Evolutionary conservation across 441 rosid species (phyloP).

Genomic region (Breynia disticha): DNA sequence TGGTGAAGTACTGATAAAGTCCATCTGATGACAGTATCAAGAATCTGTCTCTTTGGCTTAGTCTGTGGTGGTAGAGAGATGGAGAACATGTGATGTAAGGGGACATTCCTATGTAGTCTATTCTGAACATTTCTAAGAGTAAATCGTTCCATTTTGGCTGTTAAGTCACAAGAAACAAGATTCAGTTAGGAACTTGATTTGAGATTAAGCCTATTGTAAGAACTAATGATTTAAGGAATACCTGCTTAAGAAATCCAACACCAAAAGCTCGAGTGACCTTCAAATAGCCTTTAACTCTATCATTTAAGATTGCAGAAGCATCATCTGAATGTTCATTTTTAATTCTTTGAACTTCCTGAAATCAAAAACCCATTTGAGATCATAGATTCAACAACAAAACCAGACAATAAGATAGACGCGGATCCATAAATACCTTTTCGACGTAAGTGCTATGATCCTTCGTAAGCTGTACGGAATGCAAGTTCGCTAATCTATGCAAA

Average conservation of each 20-base stretch:
- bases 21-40: slow-evolving; percentile 83
- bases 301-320: slow-evolving; percentile 49
- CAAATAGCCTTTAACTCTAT: slow-evolving; percentile 80
- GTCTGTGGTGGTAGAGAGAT: slow-evolving; percentile 69
- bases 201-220: too few relatives aligned
- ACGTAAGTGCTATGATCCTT: slow-evolving; percentile 71
- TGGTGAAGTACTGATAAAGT: slow-evolving; percentile 80
- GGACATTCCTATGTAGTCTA: slow-evolving; percentile 68
- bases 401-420: neutral
- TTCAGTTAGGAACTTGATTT: too few relatives aligned
- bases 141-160: slow-evolving; percentile 95
- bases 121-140: slow-evolving; percentile 78
- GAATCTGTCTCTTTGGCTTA: slow-evolving; percentile 68
- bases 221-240: slow-evolving; percentile 13
- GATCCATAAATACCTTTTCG: slow-evolving; percentile 44
- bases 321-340: slow-evolving; percentile 66
- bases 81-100: slow-evolving; percentile 76
- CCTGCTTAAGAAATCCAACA: slow-evolving; percentile 92
- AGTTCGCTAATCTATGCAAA: slow-evolving; percentile 19
- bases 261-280: slow-evolving; percentile 95
- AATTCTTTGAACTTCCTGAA: slow-evolving; percentile 78
- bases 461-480: slow-evolving; percentile 53
- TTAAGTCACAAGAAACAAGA: slow-evolving; percentile 7
- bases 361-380: neutral
- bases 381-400: too few relatives aligned